Evolutionary conservation across 1,284 basidiomycete species (phyloP), one percentile per base, ranked within the genome.

Genomic region (Papiliotrema terrestris): DNA sequence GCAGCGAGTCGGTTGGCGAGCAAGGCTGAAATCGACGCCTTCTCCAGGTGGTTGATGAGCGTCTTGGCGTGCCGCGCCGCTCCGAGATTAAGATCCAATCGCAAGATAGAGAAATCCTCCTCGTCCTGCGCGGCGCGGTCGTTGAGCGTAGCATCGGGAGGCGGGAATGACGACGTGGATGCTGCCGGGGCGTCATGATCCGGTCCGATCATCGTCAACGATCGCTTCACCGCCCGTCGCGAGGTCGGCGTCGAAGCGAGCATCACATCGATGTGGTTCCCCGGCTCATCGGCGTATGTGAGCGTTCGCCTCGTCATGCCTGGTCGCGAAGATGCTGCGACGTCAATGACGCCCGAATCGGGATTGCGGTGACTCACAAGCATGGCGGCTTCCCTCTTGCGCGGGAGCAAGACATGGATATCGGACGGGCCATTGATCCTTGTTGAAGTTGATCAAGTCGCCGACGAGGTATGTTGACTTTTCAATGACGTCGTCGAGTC

Each of bases 71-170:
- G 83, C 45, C 83, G 80, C 3, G 86, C 82, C 0, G 87, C 83
- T 25, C 93, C 95, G 49, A 98, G 85, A 71, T 92, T 91, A 69
- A 98, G 85, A 78, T 98, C 94, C 45, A 98, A 83, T 22, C 88
- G 87, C 60, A 98, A 85, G 52, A 98, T 85, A 54, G 86, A 84
- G 75, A 95, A 91, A 59, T 89, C 86, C 29, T 72, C 71, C 11
- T 74, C 69, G 2, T 57, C 54, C 6, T 65, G 68, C 15, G 76
- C 44, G 5, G 65, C 65, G 43, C 65, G 62, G 9, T 62, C 68
- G 60, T 84, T 83, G 1, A 78, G 62, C 43, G 83, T 78, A 8
- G 83, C 79, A 5, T 83, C 78, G 51, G 86, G 77, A 32, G 46
- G 45, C 23, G 42, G 53, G 29, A 36, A 52, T 26, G 56, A 38